phyloP scores from a whole-genome alignment of 2,329 filamentous ascomycete genomes.

The Colletotrichum chrysophilum region DNA sequence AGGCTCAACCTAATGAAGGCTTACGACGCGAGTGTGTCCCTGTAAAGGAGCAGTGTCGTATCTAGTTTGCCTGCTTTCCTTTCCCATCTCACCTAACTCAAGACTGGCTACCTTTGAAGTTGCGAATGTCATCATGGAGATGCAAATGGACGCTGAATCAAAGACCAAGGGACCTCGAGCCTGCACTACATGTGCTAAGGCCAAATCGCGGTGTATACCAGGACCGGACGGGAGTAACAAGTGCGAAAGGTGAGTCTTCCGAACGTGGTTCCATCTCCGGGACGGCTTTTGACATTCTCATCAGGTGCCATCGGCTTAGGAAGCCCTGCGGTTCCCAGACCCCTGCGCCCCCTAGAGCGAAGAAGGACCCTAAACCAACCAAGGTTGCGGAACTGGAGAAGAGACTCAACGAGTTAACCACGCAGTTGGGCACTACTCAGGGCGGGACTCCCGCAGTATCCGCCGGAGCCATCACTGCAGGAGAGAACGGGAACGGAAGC shows the following conservation, averaged over 20 bases:
- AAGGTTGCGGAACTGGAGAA: conserved; percentile 56
- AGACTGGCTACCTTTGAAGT: background rate
- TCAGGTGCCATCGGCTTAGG: conserved; percentile 51
- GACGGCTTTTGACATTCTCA: background rate
- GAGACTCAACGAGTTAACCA: conserved; percentile 53
- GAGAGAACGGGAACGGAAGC: background rate
- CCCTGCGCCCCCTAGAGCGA: conserved; percentile 52
- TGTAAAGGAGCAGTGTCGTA: background rate
- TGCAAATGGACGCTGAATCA: conserved; percentile 2
- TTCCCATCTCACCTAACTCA: background rate
- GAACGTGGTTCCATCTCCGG: background rate
- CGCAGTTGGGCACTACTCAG: conserved; percentile 41
- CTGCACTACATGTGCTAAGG: conserved; percentile 55
- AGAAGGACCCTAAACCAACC: conserved; percentile 52
- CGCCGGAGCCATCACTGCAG: background rate
- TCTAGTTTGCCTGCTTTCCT: background rate
- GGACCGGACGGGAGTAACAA: conserved; percentile 43
- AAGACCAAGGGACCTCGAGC: conserved; percentile 50
- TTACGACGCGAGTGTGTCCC: background rate
- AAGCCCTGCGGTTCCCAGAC: conserved; percentile 53
- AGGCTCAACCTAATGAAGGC: background rate
- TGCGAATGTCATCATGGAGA: background rate
- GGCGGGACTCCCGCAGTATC: background rate
- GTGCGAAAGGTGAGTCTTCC: conserved; percentile 51
- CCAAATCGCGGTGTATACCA: conserved; percentile 55